A percentile compares a stretch with the other conserved stretches of the same genome.
Conservation (phyloP, 1,139 yeast genomes). For the Lodderomyces parapsilosis region DNA sequence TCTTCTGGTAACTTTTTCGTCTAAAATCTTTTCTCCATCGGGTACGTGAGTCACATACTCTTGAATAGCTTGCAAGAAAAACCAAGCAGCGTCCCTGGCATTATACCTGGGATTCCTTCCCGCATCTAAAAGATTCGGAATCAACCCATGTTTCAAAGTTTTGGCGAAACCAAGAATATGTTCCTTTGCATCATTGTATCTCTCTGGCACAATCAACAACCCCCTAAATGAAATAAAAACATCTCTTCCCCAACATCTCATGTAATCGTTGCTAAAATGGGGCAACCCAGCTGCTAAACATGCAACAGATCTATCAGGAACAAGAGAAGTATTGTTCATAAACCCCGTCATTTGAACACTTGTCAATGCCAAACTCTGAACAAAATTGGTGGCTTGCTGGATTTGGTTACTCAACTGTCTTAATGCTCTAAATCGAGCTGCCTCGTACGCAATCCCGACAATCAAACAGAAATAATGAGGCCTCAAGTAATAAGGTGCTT, state of each 20-base stretch:
- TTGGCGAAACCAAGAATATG: slow-evolving; percentile 89
- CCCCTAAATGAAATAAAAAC: slow-evolving; percentile 89
- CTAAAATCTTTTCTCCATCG: slow-evolving; percentile 61
- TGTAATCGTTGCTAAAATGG: slow-evolving; percentile 83
- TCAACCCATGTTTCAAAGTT: slow-evolving; percentile 90
- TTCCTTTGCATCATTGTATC: slow-evolving; percentile 73
- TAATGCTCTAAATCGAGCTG: slow-evolving; percentile 69
- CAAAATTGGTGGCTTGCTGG: slow-evolving; percentile 65
- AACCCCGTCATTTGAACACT: slow-evolving; percentile 85
- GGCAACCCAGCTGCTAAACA: slow-evolving; percentile 96
- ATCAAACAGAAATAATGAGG: slow-evolving; percentile 87
- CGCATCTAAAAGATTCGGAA: slow-evolving; percentile 89
- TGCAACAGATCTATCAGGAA: slow-evolving; percentile 62
- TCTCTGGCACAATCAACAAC: slow-evolving; percentile 69
- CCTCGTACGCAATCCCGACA: slow-evolving; percentile 79
- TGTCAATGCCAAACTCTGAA: slow-evolving; percentile 76
- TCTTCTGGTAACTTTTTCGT: slow-evolving; percentile 73
- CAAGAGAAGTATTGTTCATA: slow-evolving; percentile 72
- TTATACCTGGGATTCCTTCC: slow-evolving; percentile 93
- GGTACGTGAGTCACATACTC: slow-evolving; percentile 75
- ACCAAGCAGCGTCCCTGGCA: slow-evolving; percentile 98
- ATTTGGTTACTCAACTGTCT: slow-evolving; percentile 50
- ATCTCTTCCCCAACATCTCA: slow-evolving; percentile 99
- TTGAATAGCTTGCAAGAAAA: slow-evolving; percentile 82
- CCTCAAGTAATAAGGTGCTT: slow-evolving; percentile 73